These are phyloP conservation scores for Perilla frutescens DNA, from an alignment of 257 asterid species.

Conservation along the genomic window DNA sequence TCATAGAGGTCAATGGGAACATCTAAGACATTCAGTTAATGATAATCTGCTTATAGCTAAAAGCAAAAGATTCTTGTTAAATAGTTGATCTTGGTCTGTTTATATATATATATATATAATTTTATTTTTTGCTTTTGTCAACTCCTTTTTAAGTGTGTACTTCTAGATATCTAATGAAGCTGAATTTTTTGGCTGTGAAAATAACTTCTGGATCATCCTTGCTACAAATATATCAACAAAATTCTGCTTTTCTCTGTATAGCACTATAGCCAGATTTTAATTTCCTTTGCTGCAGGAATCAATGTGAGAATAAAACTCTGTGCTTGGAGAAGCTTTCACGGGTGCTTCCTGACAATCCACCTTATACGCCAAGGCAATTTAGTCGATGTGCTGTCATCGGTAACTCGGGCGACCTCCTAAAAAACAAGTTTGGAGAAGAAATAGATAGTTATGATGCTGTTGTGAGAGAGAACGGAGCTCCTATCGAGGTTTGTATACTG, in stretches of 20 bases:
- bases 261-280: background rate
- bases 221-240: background rate
- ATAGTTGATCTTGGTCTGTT: constrained; percentile 6
- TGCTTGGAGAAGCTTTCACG: constrained; percentile 92
- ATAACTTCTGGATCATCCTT: background rate
- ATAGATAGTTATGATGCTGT: constrained; percentile 85
- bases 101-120: background rate
- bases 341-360: constrained; percentile 89
- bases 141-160: background rate
- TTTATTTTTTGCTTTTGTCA: background rate
- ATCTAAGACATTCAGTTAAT: background rate
- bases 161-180: constrained; percentile 12
- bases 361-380: constrained; percentile 77
- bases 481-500: constrained; percentile 68
- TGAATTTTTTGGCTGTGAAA: background rate
- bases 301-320: constrained; percentile 75
- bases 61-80: background rate
- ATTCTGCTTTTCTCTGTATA: background rate
- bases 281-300: constrained; percentile 60
- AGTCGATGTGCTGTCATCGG: constrained; percentile 97
- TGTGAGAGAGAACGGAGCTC: constrained; percentile 97
- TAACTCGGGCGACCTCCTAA: constrained; percentile 94
- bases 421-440: constrained; percentile 89
- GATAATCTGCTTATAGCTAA: background rate
- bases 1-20: constrained; percentile 2